Evolutionary conservation across 805 yeast genomes (phyloP).

Genomic region (Wickerhamiella musiphila): DNA sequence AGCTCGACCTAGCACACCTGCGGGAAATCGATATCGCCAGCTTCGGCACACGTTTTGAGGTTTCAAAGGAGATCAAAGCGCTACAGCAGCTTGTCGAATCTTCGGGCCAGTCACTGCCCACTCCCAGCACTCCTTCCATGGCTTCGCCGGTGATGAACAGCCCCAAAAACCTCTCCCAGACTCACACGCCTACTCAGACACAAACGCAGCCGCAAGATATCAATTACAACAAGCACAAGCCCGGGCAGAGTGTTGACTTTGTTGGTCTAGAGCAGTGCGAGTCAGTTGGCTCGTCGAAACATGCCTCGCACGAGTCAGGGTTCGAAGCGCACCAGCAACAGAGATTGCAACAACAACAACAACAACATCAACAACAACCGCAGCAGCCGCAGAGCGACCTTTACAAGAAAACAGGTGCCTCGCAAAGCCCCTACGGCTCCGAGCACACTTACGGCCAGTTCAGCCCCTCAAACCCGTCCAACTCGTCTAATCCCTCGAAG

Average conservation of each 20-base stretch:
- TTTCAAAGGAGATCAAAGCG: conserved; percentile 73
- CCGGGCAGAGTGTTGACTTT: neutral
- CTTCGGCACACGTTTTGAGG: conserved; percentile 89
- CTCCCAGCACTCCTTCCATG: conserved; percentile 1
- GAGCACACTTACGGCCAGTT: too few species aligned
- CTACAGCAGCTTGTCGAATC: conserved; percentile 17
- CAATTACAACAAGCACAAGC: neutral
- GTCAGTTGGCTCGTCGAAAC: neutral
- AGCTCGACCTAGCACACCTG: conserved; percentile 67
- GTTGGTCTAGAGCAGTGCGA: conserved; percentile 1
- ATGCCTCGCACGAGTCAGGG: too few species aligned
- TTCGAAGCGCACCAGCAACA: too few species aligned
- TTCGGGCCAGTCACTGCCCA: conserved; percentile 2
- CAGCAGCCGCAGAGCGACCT: too few species aligned
- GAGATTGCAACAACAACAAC: too few species aligned
- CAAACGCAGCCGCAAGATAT: neutral
- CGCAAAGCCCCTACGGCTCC: too few species aligned
- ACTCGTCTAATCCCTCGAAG: too few species aligned
- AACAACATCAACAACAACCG: too few species aligned
- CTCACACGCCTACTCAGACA: neutral
- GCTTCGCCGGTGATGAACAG: neutral
- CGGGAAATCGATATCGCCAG: conserved; percentile 85
- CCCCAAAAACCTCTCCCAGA: neutral
- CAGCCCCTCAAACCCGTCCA: too few species aligned
- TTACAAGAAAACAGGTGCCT: too few species aligned